phyloP scores from a whole-genome alignment of 371 early-diverging fungal species.

The Circinella minor region DNA sequence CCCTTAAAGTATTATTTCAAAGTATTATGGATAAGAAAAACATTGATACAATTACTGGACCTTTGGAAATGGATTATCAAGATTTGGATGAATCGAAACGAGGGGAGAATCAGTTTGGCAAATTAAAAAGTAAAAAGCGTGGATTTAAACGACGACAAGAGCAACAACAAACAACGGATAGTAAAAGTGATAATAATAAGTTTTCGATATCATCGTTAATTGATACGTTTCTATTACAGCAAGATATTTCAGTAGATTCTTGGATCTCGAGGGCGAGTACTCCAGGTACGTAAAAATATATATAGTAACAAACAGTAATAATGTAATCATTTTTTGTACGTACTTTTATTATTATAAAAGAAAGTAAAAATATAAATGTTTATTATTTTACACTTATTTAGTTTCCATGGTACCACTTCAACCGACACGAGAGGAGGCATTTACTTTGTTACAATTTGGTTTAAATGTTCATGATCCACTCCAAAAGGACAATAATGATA shows the following conservation, averaged over 20 bases:
- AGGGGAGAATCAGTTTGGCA: neutral
- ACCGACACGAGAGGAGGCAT: conserved; percentile 32
- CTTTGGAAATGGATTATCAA: conserved; percentile 18
- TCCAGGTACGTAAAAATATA: neutral
- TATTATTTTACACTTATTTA: neutral
- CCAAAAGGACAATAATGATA: conserved; percentile 17
- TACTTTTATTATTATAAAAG: neutral
- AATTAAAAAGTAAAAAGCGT: too few species aligned
- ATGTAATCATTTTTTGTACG: too few species aligned
- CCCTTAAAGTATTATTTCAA: conserved; percentile 32
- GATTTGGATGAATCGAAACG: conserved; percentile 2
- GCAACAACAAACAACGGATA: neutral
- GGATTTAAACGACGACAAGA: too few species aligned
- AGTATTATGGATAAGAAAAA: conserved; percentile 42
- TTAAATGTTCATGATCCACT: conserved; percentile 24
- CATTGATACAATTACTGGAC: conserved; percentile 30
- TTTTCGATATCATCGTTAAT: conserved; percentile 15
- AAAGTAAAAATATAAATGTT: neutral
- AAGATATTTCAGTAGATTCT: conserved; percentile 3
- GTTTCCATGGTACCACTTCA: conserved; percentile 2
- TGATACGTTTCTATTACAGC: conserved; percentile 13
- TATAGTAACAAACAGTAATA: too few species aligned
- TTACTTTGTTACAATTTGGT: conserved; percentile 51
- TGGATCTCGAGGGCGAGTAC: neutral
- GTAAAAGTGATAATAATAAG: neutral